A percentile compares a stretch with the other conserved stretches of the same genome.
Conservation (phyloP, 495 filamentous ascomycete species). For the Aspergillus taichungensis region DNA sequence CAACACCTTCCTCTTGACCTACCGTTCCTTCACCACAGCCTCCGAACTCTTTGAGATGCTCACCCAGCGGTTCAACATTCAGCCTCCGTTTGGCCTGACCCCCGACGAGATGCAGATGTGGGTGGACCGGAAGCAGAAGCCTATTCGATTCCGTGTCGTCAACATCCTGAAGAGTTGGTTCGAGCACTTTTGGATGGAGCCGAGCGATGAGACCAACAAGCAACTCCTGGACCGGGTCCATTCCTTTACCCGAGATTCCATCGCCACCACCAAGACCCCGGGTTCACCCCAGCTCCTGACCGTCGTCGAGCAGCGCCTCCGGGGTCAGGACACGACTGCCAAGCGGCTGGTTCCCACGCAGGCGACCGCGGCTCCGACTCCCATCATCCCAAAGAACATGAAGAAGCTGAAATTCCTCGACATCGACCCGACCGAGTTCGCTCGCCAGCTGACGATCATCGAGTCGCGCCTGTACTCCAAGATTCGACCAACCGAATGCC, state of each 20-base stretch:
- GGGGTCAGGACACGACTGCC: conserved; percentile 76
- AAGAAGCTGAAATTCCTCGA: conserved; percentile 99
- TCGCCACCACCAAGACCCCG: conserved; percentile 85
- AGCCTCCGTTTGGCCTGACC: conserved; percentile 78
- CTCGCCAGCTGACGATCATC: conserved; percentile 91
- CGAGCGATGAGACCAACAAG: conserved; percentile 70
- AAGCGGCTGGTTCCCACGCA: conserved; percentile 82
- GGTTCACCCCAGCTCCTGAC: conserved; percentile 73
- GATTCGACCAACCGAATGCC: conserved; percentile 87
- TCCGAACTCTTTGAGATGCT: conserved; percentile 87
- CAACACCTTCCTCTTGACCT: conserved; percentile 94
- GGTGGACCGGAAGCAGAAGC: conserved; percentile 90
- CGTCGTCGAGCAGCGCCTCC: conserved; percentile 76
- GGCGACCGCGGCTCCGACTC: conserved; percentile 65
- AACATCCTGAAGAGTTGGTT: conserved; percentile 98
- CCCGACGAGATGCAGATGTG: conserved; percentile 73
- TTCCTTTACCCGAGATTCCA: conserved; percentile 82
- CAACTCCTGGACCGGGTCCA: conserved; percentile 81
- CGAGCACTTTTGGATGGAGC: conserved; percentile 98
- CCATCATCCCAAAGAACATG: conserved; percentile 97
- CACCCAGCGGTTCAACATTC: conserved; percentile 81
- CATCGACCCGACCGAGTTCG: conserved; percentile 93
- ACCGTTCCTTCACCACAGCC: conserved; percentile 87
- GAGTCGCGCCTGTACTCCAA: conserved; percentile 92
- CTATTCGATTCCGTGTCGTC: conserved; percentile 89